Conservation (phyloP, 306 rosid genomes). For the Potentilla sterilis region DNA sequence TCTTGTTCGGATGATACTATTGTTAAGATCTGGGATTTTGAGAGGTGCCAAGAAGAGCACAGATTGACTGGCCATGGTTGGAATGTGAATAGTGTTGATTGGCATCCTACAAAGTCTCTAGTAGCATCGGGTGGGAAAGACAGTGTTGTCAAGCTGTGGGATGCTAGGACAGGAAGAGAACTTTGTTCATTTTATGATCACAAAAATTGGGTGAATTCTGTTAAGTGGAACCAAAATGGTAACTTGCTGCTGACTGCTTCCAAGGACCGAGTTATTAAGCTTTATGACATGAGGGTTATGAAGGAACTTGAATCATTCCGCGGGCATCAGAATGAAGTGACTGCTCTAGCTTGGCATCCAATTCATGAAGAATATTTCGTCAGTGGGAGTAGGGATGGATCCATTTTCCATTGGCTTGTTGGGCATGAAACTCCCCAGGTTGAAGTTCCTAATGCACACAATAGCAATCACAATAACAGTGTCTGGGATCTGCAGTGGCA, state of each 20-base stretch:
- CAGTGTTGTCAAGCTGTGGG: slow-evolving; percentile 96
- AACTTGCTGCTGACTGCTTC: slow-evolving; percentile 85
- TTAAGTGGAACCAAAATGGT: slow-evolving; percentile 91
- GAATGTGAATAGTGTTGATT: slow-evolving; percentile 99
- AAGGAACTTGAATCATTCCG: slow-evolving; percentile 97
- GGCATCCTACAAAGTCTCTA: slow-evolving; percentile 95
- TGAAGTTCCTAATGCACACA: slow-evolving; percentile 7
- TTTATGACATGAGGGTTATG: slow-evolving; percentile 94
- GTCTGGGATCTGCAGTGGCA: slow-evolving; percentile 59
- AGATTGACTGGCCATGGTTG: slow-evolving; percentile 97
- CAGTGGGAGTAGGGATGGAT: slow-evolving; percentile 94
- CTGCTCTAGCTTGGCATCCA: slow-evolving; percentile 96
- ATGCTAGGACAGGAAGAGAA: slow-evolving; percentile 83
- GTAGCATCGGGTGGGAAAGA: slow-evolving; percentile 98
- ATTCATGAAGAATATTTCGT: slow-evolving; percentile 96
- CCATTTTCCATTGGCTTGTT: slow-evolving; percentile 97
- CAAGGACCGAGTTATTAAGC: slow-evolving; percentile 88
- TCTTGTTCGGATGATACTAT: slow-evolving; percentile 95
- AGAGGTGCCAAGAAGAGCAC: slow-evolving; percentile 93
- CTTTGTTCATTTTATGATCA: slow-evolving; percentile 91
- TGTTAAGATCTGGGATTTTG: slow-evolving; percentile 97
- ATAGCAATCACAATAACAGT: slow-evolving; percentile 77
- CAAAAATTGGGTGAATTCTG: slow-evolving; percentile 75
- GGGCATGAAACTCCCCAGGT: slow-evolving; percentile 61
- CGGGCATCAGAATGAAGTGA: slow-evolving; percentile 91